Conservation (phyloP, 805 yeast species). For the Debaryomyces prosopidis region DNA sequence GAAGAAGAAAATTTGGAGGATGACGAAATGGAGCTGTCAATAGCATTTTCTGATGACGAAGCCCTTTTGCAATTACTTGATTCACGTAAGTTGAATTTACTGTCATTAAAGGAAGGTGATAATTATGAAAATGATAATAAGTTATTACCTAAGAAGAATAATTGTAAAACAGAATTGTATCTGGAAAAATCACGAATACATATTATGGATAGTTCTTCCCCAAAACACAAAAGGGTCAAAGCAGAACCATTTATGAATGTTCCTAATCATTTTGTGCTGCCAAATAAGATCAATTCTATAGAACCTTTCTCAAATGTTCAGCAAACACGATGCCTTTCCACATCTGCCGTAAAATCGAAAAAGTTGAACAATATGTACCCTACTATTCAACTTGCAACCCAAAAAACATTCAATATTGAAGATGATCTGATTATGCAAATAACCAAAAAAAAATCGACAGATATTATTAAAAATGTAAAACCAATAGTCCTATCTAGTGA, state of each 20-base stretch:
- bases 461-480: constrained; percentile 25
- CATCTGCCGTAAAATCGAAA: constrained; percentile 4
- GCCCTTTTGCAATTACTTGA: not conserved
- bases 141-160: not conserved
- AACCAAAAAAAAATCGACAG: not conserved
- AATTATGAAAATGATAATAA: not conserved
- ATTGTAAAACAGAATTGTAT: not conserved
- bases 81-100: not conserved
- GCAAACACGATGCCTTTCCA: constrained; percentile 8
- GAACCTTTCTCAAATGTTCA: not conserved
- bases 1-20: not conserved
- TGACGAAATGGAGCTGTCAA: not conserved
- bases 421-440: not conserved
- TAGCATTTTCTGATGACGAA: not conserved
- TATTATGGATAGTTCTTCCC: not conserved
- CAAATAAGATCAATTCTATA: too few species aligned
- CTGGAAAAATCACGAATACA: not conserved
- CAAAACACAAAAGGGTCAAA: not conserved
- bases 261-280: too few species aligned
- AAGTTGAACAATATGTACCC: constrained; percentile 13
- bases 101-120: not conserved
- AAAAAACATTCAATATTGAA: constrained; percentile 9
- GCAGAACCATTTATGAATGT: too few species aligned
- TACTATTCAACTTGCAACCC: constrained; percentile 32
- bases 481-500: constrained; percentile 48